Evolutionary conservation across 208 protist genomes (phyloP).

Genomic region (Acanthamoeba castellanii): DNA sequence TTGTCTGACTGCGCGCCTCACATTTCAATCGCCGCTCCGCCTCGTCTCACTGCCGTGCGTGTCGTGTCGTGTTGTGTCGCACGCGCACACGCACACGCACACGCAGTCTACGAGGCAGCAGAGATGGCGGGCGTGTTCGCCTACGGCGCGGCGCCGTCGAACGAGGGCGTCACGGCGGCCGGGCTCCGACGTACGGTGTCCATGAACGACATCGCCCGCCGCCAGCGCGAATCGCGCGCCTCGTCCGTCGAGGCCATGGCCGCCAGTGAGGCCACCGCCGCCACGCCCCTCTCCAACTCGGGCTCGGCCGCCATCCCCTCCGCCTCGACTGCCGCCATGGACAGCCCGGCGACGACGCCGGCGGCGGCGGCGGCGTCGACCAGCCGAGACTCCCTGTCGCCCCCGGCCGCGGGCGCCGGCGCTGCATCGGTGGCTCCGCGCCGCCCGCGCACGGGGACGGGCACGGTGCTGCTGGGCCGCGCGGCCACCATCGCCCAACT

Average conservation of each 20-base stretch:
- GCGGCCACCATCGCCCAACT: slow-evolving; percentile 16
- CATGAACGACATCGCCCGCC: slow-evolving; percentile 55
- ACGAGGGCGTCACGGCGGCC: neutral
- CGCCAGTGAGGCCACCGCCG: too few species aligned
- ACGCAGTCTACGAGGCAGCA: slow-evolving; percentile 77
- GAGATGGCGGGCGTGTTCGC: slow-evolving; percentile 81
- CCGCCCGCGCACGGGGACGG: neutral
- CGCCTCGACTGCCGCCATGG: neutral
- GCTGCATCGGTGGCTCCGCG: neutral
- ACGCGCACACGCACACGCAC: neutral
- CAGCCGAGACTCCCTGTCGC: neutral
- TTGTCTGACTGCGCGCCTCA: too few species aligned
- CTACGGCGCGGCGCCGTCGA: slow-evolving; percentile 42
- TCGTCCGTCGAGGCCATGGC: neutral
- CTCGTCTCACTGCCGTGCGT: neutral
- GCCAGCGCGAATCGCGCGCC: slow-evolving; percentile 3
- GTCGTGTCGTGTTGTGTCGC: neutral
- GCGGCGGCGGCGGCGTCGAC: neutral
- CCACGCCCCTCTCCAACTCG: neutral
- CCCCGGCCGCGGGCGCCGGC: neutral
- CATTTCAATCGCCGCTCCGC: neutral
- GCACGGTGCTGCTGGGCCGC: slow-evolving; percentile 13
- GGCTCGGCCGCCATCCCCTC: neutral
- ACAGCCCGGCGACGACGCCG: neutral
- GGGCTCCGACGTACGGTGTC: slow-evolving; percentile 18